Evolutionary conservation across 768 basidiomycete species (phyloP).

Genomic region (Leucocoprinus birnbaumii): DNA sequence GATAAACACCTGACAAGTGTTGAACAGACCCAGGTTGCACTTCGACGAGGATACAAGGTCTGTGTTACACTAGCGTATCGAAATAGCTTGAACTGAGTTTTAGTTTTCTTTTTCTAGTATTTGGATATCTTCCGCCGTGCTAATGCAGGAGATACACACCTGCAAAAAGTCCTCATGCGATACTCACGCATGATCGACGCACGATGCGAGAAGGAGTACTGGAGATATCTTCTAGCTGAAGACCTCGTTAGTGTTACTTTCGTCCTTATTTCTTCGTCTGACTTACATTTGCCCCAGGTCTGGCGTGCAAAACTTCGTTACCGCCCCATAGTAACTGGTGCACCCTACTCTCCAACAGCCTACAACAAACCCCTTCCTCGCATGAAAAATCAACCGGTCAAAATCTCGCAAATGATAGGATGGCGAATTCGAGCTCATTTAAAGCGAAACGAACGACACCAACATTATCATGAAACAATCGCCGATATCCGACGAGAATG

Average conservation of each 20-base stretch:
- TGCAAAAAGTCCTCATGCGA: slow-evolving; percentile 44
- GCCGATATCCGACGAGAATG: slow-evolving; percentile 32
- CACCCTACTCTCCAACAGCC: slow-evolving; percentile 58
- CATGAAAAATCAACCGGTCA: slow-evolving; percentile 72
- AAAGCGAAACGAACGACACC: slow-evolving; percentile 36
- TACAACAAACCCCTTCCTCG: slow-evolving; percentile 75
- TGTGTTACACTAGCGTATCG: slow-evolving; percentile 16
- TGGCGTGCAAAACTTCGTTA: slow-evolving; percentile 52
- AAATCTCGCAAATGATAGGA: slow-evolving; percentile 69
- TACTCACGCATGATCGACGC: slow-evolving; percentile 57
- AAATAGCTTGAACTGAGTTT: background rate
- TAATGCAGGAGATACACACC: slow-evolving; percentile 45
- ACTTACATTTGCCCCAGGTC: slow-evolving; percentile 33
- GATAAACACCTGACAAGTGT: slow-evolving; percentile 55
- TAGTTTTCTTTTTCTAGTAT: slow-evolving; percentile 39
- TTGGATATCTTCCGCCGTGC: slow-evolving; percentile 56
- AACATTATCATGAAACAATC: slow-evolving; percentile 25
- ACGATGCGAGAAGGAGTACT: slow-evolving; percentile 46
- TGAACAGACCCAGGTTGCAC: slow-evolving; percentile 38
- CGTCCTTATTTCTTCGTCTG: background rate
- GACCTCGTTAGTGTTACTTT: slow-evolving; percentile 44
- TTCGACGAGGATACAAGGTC: slow-evolving; percentile 58
- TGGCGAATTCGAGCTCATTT: slow-evolving; percentile 35
- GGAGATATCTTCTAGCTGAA: slow-evolving; percentile 42
- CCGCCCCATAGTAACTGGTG: slow-evolving; percentile 71